A percentile compares a stretch with the other conserved stretches of the same genome.
These are phyloP conservation scores for Ceratobasidium sp. DNA, from an alignment of 1,284 basidiomycete species.

Conservation along the genomic window DNA sequence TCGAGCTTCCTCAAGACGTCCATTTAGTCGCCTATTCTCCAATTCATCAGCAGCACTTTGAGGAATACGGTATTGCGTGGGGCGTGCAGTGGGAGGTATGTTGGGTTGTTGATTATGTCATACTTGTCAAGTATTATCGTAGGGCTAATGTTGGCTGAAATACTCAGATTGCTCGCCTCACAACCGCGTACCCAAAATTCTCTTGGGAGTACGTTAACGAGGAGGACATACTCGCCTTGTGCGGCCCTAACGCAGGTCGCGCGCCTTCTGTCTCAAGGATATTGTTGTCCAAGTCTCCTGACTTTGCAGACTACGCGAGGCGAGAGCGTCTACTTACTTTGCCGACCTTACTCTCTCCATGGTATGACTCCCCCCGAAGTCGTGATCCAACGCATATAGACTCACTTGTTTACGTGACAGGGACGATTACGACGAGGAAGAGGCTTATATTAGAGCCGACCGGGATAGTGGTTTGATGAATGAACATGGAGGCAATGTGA, in stretches of 20 bases:
- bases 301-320: not conserved
- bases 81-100: constrained; percentile 46
- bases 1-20: constrained; percentile 7
- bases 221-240: not conserved
- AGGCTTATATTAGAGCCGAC: constrained; percentile 4
- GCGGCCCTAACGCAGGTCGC: not conserved
- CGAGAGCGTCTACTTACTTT: not conserved
- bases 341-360: not conserved
- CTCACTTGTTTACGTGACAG: constrained; percentile 13
- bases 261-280: not conserved
- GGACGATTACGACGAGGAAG: constrained; percentile 42
- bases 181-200: constrained; percentile 1
- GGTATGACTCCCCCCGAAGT: not conserved
- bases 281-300: not conserved
- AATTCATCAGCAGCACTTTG: constrained; percentile 25
- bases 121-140: not conserved
- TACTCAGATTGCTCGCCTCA: constrained; percentile 11
- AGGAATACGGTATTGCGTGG: constrained; percentile 35
- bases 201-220: constrained; percentile 3
- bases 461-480: not conserved
- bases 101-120: constrained; percentile 1
- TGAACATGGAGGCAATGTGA: constrained; percentile 33
- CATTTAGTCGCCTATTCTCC: constrained; percentile 37
- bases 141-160: not conserved
- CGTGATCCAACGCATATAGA: not conserved